Percentiles rank a stretch among this genome's conserved stretches.
Conservation (phyloP, 495 filamentous ascomycete species). For the Penicillium pulvis region DNA sequence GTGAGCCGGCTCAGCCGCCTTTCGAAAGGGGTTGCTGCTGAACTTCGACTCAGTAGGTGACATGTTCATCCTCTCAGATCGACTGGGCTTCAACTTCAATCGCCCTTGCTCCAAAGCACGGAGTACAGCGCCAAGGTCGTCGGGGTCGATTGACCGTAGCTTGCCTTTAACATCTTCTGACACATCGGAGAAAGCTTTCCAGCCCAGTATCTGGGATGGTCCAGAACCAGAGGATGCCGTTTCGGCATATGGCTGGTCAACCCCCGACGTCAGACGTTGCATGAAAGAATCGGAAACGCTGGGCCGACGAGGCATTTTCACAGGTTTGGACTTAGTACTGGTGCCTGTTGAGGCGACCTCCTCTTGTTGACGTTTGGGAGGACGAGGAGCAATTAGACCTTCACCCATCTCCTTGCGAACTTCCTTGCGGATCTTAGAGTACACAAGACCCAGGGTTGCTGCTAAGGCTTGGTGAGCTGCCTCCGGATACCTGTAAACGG, state of each 20-base stretch:
- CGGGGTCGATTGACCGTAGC: constrained; percentile 40
- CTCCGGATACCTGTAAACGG: constrained; percentile 39
- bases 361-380: constrained; percentile 42
- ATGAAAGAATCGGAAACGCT: constrained; percentile 37
- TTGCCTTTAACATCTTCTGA: constrained; percentile 44
- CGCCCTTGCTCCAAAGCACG: constrained; percentile 43
- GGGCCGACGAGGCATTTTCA: constrained; percentile 39
- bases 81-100: constrained; percentile 34
- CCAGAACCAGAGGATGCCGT: constrained; percentile 40
- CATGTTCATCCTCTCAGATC: constrained; percentile 35
- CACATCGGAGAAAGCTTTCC: constrained; percentile 42
- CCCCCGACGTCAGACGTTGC: constrained; percentile 36
- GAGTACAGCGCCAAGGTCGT: constrained; percentile 39
- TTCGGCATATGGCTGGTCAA: constrained; percentile 29
- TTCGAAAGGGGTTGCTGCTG: constrained; percentile 18
- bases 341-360: constrained; percentile 35
- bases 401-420: constrained; percentile 46
- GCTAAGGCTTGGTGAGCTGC: constrained; percentile 46
- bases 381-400: constrained; percentile 28
- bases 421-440: constrained; percentile 48
- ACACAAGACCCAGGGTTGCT: constrained; percentile 42
- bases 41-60: constrained; percentile 37
- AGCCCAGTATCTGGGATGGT: constrained; percentile 41
- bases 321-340: constrained; percentile 38
- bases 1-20: constrained; percentile 21